Evolutionary conservation across 495 filamentous ascomycete species (phyloP), one percentile per base, ranked within the genome.

Genomic region (Cercophora samala): DNA sequence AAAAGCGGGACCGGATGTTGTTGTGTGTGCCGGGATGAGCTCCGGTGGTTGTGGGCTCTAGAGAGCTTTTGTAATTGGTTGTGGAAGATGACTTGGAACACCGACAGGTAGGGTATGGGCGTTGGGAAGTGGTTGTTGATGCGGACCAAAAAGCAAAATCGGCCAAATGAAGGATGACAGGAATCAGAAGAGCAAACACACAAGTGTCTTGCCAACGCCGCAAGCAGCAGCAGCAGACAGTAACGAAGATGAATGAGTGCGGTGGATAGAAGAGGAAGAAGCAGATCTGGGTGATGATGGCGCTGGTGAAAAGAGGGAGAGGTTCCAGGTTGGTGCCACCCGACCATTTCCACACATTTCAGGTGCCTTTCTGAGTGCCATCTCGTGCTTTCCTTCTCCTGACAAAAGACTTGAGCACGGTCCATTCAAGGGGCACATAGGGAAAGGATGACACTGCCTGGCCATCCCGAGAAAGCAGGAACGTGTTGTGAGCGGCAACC

Each of bases 171-270:
- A 24, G 22, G 5, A 22, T 2, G 5, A 62, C 42, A 55, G 1
- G 15, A 63, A 19, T 55, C 62, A 63, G 62, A 52, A 42, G 62
- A 53, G 62, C 54, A 56, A 64, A 64, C 62, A 64, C 23, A 37
- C n/a, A n/a, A n/a, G 15, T 13, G 37, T 46, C 37, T 46, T 46
- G 37, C 37, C 11, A 46, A 46, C 2, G 37, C 37, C 11, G 37
- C 37, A 46, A 46, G 11, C 37, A 46, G 37, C 37, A 46, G 13
- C 37, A 46, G 37, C 37, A 46, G 37, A 46, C 37, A 46, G 37
- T 46, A 46, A 46, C 37, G 37, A 46, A 46, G 26, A 59, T 23
- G 58, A 23, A 59, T 29, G 58, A 15, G 22, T 17, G 5, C 4
- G 58, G 13, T 1, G 9, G 22, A 4, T 0, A 59, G 58, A 59